A percentile compares a stretch with the other conserved stretches of the same genome.
phyloP scores from a whole-genome alignment of 108 stramenopile genomes.

The Skeletonema costatum region DNA sequence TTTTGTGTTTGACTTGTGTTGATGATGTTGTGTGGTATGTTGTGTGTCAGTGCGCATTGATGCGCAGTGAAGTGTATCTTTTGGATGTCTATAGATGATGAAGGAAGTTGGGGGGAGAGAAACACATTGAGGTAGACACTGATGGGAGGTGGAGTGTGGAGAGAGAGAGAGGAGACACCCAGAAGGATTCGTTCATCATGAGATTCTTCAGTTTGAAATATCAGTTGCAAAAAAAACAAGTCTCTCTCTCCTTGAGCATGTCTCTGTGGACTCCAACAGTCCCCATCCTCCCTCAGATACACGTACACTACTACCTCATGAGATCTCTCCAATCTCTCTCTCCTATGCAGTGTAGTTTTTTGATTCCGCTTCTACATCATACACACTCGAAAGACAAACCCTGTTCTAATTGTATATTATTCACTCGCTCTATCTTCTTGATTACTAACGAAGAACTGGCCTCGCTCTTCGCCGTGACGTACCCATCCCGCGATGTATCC shows the following conservation, averaged over 20 bases:
- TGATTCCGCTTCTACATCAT: neutral
- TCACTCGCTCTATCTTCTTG: neutral
- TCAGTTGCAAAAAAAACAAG: no score
- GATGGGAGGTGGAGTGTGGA: no score
- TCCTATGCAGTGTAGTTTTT: neutral
- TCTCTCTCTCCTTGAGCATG: no score
- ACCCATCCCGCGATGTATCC: conserved; percentile 40
- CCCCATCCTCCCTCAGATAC: no score
- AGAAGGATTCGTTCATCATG: no score
- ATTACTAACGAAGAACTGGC: conserved; percentile 11
- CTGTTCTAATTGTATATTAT: neutral
- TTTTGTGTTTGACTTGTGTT: neutral
- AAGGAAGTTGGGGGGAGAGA: neutral
- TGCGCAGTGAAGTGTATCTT: neutral
- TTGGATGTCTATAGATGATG: no score
- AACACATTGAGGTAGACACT: neutral
- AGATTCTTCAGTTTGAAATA: no score
- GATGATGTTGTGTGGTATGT: neutral
- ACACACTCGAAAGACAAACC: neutral
- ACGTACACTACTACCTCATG: no score
- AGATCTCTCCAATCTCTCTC: neutral
- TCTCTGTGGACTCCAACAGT: no score
- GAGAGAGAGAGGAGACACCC: no score
- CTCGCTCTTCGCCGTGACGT: conserved; percentile 35
- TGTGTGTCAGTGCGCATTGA: neutral